Conservation (phyloP, 495 filamentous ascomycete genomes). For the Penicillium dipodomyicola region DNA sequence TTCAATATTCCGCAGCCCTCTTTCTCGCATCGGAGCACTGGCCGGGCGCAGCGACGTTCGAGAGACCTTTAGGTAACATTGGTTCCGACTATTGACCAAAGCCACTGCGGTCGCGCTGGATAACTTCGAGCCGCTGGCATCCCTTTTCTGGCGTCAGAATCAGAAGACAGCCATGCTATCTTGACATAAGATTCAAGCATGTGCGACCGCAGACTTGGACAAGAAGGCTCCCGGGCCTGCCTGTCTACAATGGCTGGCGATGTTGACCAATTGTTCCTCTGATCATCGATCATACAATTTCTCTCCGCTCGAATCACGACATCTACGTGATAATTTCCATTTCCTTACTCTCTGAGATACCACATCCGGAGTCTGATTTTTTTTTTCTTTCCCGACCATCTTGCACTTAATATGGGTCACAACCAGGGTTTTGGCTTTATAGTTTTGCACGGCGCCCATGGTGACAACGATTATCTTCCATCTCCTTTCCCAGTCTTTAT, state of each 20-base stretch:
- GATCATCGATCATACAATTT: conserved; percentile 5
- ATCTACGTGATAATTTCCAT: conserved; percentile 4
- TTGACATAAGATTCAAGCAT: not conserved
- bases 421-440: conserved; percentile 17
- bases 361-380: conserved; percentile 4
- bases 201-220: conserved; percentile 3
- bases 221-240: conserved; percentile 2
- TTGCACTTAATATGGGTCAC: conserved; percentile 11
- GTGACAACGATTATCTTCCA: conserved; percentile 12
- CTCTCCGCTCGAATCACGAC: conserved; percentile 1
- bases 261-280: conserved; percentile 7
- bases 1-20: conserved; percentile 3
- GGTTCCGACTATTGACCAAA: conserved; percentile 15
- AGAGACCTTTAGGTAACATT: conserved; percentile 3
- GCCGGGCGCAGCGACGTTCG: conserved; percentile 15
- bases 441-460: conserved; percentile 24
- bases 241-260: conserved; percentile 8
- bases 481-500: conserved; percentile 4
- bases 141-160: not conserved
- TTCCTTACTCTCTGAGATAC: conserved; percentile 11
- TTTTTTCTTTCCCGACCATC: not conserved
- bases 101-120: conserved; percentile 18
- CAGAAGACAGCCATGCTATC: conserved; percentile 8
- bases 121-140: not conserved
- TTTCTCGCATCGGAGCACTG: conserved; percentile 11